Evolutionary conservation across 176 grass and related monocot species (phyloP).

Genomic region (Zea luxurians): DNA sequence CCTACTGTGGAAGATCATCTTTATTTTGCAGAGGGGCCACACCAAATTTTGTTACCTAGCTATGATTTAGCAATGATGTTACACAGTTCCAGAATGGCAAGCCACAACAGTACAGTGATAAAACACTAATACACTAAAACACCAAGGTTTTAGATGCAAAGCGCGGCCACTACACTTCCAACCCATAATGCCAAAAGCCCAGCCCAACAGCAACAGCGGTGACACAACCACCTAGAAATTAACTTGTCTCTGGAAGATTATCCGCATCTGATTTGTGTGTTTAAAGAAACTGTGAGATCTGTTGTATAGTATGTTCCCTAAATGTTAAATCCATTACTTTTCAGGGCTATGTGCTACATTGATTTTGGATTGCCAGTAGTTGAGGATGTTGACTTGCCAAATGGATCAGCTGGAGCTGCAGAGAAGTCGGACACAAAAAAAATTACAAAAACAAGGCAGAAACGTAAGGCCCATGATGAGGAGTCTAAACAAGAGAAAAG

Average conservation of each 20-base stretch:
- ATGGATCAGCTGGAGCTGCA: constrained; percentile 20
- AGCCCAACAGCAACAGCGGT: no score
- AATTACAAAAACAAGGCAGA: constrained; percentile 42
- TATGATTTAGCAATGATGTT: not conserved
- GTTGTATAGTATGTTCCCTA: not conserved
- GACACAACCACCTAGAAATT: not conserved
- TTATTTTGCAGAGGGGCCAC: not conserved
- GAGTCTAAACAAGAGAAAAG: constrained; percentile 41
- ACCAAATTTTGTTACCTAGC: not conserved
- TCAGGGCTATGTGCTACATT: constrained; percentile 93
- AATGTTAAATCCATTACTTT: not conserved
- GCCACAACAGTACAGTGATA: not conserved
- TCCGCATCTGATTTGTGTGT: not conserved
- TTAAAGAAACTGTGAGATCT: not conserved
- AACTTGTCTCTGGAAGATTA: not conserved
- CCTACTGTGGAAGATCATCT: not conserved
- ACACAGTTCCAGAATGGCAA: not conserved
- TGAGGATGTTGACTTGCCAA: constrained; percentile 45
- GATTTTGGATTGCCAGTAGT: constrained; percentile 78
- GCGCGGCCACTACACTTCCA: no score
- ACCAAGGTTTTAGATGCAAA: not conserved
- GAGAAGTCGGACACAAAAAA: constrained; percentile 46
- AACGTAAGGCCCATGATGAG: constrained; percentile 57
- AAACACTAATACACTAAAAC: not conserved
- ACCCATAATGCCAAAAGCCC: no score